Percentiles rank a stretch among this genome's conserved stretches.
phyloP scores from a whole-genome alignment of 495 filamentous ascomycete genomes.

The Symbiotaphrina buchneri region DNA sequence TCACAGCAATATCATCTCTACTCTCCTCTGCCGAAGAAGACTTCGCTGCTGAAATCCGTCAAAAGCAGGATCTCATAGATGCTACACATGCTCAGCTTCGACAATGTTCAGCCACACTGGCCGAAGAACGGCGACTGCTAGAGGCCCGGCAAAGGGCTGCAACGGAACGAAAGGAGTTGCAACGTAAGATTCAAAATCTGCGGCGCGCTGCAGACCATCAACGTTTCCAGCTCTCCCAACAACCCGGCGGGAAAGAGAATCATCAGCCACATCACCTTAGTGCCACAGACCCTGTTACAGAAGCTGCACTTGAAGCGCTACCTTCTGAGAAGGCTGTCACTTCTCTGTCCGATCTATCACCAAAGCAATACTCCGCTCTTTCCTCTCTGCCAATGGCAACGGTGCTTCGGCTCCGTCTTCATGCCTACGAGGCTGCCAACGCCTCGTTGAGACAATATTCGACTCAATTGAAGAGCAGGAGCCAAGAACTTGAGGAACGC shows the following conservation, averaged over 20 bases:
- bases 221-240: constrained; percentile 14
- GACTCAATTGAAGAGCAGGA: constrained; percentile 28
- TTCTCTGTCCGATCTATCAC: constrained; percentile 6
- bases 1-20: constrained; percentile 44
- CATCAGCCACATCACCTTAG: constrained; percentile 13
- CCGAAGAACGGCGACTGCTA: constrained; percentile 46
- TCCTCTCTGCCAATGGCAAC: constrained; percentile 10
- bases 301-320: constrained; percentile 10
- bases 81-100: constrained; percentile 53
- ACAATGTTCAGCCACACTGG: constrained; percentile 53
- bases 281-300: constrained; percentile 14
- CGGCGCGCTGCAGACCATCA: constrained; percentile 27
- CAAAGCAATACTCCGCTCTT: constrained; percentile 6
- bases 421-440: constrained; percentile 26
- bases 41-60: constrained; percentile 49
- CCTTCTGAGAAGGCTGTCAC: constrained; percentile 7
- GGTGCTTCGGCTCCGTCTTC: constrained; percentile 14
- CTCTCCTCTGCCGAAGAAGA: constrained; percentile 49
- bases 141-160: constrained; percentile 38
- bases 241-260: no score
- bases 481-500: constrained; percentile 41
- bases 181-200: constrained; percentile 37
- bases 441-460: constrained; percentile 18
- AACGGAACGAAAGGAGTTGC: constrained; percentile 31
- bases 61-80: constrained; percentile 67